Evolutionary conservation across 2,329 filamentous ascomycete species (phyloP).

Genomic region (Exophiala sp.): DNA sequence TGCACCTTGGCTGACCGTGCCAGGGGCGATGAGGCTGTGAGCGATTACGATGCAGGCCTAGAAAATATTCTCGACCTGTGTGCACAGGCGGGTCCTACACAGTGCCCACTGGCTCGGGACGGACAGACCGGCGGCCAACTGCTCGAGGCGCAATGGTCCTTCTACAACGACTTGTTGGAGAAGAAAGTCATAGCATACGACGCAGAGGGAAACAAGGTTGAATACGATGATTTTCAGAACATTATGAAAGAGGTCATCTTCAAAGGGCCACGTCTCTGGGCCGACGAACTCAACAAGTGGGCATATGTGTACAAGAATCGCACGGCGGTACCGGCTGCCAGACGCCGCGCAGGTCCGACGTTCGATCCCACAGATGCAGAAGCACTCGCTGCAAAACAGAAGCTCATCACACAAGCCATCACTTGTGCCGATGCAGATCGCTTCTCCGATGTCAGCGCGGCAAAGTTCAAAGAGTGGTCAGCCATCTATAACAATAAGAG

Average conservation of each 20-base stretch:
- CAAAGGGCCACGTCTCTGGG: neutral
- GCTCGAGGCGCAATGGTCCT: neutral
- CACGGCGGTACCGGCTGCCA: neutral
- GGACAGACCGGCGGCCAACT: slow-evolving; percentile 8
- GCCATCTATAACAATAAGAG: slow-evolving; percentile 20
- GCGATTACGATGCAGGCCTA: slow-evolving; percentile 44
- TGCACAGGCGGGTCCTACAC: slow-evolving; percentile 10
- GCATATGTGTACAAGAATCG: neutral
- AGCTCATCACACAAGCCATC: neutral
- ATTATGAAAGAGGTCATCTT: neutral
- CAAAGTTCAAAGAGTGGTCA: slow-evolving; percentile 25
- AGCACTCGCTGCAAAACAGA: neutral
- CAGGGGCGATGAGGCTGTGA: neutral
- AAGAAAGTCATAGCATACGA: slow-evolving; percentile 45
- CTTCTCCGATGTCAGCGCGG: neutral
- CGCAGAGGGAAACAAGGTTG: slow-evolving; percentile 38
- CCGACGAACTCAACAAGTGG: neutral
- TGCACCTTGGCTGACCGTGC: neutral
- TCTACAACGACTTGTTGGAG: slow-evolving; percentile 30
- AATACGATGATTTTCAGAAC: slow-evolving; percentile 14
- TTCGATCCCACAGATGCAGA: neutral
- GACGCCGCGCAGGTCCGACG: neutral
- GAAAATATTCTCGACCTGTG: slow-evolving; percentile 52
- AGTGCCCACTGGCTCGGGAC: slow-evolving; percentile 7
- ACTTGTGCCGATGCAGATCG: slow-evolving; percentile 11